Evolutionary conservation across 371 early-diverging fungal species (phyloP), one percentile per base, ranked within the genome.

Genomic region (Coemansia sp.): DNA sequence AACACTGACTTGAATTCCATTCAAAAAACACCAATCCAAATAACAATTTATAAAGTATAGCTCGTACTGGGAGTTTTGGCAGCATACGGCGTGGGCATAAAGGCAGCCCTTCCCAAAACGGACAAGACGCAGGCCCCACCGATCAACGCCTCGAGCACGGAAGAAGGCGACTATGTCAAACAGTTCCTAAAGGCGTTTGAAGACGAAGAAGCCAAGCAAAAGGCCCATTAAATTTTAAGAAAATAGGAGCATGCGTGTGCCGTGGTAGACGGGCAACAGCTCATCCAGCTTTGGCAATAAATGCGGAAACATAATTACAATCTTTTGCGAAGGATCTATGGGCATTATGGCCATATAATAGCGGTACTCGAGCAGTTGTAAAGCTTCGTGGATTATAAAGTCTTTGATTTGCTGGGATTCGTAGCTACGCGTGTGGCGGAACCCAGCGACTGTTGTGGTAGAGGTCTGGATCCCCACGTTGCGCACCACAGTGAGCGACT

Each of bases 141-240:
- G 42, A 87, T 89, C 77, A 85, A 85, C 72, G 86, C 89, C 51
- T 74, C 83, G 63, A 86, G 84, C 75, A 69, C 82, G 52, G 89
- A 89, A 21, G 89, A 89, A 66, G 84, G 84, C 71, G 82, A 82
- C 55, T 89, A 87, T 77, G 86, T 89, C 67, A 80, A 83, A 60
- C 84, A 89, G 72, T 89, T 87, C 85, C 80, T 89, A 56, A 81
- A 83, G 72, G 78, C 83, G 66, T 85, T 86, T 31, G 89, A 87
- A 61, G 81, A 79, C 39, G 85, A 86, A 29, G 86, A 89, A 51
- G 61, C 64, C 52, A 65, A 61, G 47, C 59, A 61, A 29, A 62
- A 58, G 40, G 26, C 61, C 24, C 62, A 69, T 55, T 69, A 60
- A 26, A 21, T 3, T 24, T 64, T 67, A 18, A 3, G 48, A 59